phyloP scores from a whole-genome alignment of 257 asterid species.

The Nicotiana otophora region DNA sequence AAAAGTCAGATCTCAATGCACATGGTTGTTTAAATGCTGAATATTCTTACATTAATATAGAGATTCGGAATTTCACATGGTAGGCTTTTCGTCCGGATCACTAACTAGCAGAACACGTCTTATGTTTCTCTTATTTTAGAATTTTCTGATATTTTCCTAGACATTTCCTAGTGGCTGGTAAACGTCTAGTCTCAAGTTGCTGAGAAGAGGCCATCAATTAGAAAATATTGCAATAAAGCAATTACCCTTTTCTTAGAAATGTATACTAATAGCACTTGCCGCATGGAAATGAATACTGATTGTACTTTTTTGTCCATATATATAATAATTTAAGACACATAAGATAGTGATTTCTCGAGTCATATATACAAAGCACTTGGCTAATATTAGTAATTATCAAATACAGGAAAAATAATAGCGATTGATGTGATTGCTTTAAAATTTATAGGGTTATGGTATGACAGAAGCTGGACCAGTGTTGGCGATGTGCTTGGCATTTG shows the following conservation, averaged over 20 bases:
- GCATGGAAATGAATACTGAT: neutral
- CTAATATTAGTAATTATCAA: neutral
- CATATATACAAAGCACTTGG: neutral
- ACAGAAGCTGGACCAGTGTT: slow-evolving; percentile 94
- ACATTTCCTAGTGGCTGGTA: neutral
- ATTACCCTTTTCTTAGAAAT: neutral
- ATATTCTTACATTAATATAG: neutral
- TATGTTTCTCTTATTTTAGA: neutral
- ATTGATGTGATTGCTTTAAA: neutral
- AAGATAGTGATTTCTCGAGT: neutral
- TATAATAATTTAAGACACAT: neutral
- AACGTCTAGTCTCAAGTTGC: neutral
- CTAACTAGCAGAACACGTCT: neutral
- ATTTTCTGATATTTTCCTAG: neutral
- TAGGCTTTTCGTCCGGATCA: neutral
- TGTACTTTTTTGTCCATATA: neutral
- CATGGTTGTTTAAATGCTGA: neutral
- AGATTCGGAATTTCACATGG: neutral
- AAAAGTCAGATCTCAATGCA: neutral
- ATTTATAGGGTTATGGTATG: slow-evolving; percentile 82
- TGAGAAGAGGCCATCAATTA: neutral
- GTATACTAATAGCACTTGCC: neutral
- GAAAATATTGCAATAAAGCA: neutral
- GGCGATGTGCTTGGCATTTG: slow-evolving; percentile 88
- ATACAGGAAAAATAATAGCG: neutral